Conservation (phyloP, 164 flowering plant species). For the Brasenia schreberi region DNA sequence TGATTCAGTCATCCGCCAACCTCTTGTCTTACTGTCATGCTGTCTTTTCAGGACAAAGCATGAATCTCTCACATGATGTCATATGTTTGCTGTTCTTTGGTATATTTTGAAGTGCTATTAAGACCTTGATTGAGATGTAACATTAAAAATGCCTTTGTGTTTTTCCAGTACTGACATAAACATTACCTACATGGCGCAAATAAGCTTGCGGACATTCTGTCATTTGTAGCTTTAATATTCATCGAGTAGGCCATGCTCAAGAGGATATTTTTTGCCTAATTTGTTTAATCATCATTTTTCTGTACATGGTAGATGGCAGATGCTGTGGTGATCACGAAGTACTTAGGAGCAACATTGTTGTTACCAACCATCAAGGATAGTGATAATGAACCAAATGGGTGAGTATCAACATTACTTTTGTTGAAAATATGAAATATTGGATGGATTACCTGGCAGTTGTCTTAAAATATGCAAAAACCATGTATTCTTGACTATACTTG, state of each 20-base stretch:
- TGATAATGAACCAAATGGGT: constrained; percentile 2
- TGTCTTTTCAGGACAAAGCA: background rate
- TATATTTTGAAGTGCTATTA: background rate
- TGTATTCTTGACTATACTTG: too few species aligned
- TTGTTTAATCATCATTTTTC: background rate
- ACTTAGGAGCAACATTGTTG: background rate
- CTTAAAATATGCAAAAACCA: too few species aligned
- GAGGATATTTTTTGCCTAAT: background rate
- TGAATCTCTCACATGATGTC: background rate
- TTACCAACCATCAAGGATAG: constrained; percentile 2
- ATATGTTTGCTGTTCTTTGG: background rate
- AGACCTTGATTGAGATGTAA: too few species aligned
- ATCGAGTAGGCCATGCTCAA: background rate
- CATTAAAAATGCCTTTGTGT: too few species aligned
- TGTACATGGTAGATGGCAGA: background rate
- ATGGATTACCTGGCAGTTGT: background rate
- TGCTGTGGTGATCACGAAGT: constrained; percentile 1
- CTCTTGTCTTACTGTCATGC: background rate
- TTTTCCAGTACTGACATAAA: too few species aligned
- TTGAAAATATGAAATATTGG: background rate
- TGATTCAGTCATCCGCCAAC: too few species aligned
- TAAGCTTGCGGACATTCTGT: too few species aligned
- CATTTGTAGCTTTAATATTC: too few species aligned
- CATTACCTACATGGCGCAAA: too few species aligned
- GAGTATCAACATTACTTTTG: background rate